Conservation (phyloP, 1,284 basidiomycete genomes). For the Ceratobasidium papillatum region DNA sequence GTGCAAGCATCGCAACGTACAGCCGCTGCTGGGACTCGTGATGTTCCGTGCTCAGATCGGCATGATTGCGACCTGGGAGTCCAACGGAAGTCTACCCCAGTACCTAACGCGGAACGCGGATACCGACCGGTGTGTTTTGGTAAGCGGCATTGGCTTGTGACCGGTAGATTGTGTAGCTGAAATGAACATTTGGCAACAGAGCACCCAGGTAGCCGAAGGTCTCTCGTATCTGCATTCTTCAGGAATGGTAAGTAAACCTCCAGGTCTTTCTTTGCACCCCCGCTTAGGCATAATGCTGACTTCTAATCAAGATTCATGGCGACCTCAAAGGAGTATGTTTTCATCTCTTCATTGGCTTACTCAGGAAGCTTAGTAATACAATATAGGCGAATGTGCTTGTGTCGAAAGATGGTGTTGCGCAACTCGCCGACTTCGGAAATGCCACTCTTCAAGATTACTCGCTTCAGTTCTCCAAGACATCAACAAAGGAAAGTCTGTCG, state of each 20-base stretch:
- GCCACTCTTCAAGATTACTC: not conserved
- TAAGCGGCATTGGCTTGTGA: not conserved
- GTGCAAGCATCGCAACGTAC: slow-evolving; percentile 14
- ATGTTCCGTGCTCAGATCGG: not conserved
- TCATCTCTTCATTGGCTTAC: not conserved
- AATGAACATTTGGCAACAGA: too few relatives aligned
- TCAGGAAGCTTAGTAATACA: not conserved
- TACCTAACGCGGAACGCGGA: not conserved
- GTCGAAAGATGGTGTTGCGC: not conserved
- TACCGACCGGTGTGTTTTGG: not conserved
- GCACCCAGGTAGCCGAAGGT: too few relatives aligned
- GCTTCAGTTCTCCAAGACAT: not conserved
- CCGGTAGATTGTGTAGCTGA: too few relatives aligned
- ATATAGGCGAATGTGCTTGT: slow-evolving; percentile 8
- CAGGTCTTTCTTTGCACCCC: not conserved
- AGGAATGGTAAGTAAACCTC: not conserved
- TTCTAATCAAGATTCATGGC: slow-evolving; percentile 13
- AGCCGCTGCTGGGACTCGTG: not conserved
- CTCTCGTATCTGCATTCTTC: not conserved
- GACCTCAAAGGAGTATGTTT: slow-evolving; percentile 18
- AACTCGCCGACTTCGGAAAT: slow-evolving; percentile 16
- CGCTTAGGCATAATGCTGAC: not conserved
- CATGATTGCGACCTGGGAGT: not conserved
- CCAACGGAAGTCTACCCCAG: not conserved
- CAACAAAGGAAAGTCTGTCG: not conserved